Evolutionary conservation across 2,329 filamentous ascomycete genomes (phyloP).

Genomic region (Penicillium paneum): DNA sequence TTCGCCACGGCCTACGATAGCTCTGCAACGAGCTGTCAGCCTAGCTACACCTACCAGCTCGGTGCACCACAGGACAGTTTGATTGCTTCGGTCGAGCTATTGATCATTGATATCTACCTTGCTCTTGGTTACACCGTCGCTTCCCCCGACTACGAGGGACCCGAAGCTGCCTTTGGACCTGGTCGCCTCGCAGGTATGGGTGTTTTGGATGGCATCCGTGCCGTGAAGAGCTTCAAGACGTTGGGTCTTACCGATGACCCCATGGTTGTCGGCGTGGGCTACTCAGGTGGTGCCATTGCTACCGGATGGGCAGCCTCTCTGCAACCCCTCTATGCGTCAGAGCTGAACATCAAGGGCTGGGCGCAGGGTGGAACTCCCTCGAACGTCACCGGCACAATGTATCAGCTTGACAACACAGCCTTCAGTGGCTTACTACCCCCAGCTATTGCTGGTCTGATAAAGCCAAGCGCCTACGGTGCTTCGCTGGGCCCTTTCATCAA

Average conservation of each 20-base stretch:
- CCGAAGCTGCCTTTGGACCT: conserved; percentile 44
- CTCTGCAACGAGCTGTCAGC: conserved; percentile 25
- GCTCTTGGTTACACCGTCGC: conserved; percentile 48
- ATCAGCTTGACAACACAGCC: conserved; percentile 19
- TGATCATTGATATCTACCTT: conserved; percentile 38
- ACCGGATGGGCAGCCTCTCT: conserved; percentile 54
- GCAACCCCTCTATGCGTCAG: conserved; percentile 53
- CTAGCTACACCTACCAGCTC: conserved; percentile 32
- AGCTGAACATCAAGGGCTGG: conserved; percentile 45
- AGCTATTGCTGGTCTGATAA: conserved; percentile 23
- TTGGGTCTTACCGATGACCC: conserved; percentile 19
- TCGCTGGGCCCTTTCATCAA: conserved; percentile 21
- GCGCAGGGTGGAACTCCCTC: conserved; percentile 27
- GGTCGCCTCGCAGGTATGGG: conserved; percentile 47
- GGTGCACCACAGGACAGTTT: conserved; percentile 31
- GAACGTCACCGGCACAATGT: conserved; percentile 27
- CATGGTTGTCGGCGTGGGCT: conserved; percentile 49
- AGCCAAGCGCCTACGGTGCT: conserved; percentile 26
- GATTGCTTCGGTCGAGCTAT: conserved; percentile 35
- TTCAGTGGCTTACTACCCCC: conserved; percentile 28
- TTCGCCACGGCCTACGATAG: conserved; percentile 42
- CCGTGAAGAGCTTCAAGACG: conserved; percentile 34
- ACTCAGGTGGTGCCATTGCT: conserved; percentile 55
- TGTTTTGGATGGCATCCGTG: conserved; percentile 45
- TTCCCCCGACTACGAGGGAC: conserved; percentile 50